phyloP scores from a whole-genome alignment of 108 stramenopile genomes.

The Nitzschia putrida region DNA sequence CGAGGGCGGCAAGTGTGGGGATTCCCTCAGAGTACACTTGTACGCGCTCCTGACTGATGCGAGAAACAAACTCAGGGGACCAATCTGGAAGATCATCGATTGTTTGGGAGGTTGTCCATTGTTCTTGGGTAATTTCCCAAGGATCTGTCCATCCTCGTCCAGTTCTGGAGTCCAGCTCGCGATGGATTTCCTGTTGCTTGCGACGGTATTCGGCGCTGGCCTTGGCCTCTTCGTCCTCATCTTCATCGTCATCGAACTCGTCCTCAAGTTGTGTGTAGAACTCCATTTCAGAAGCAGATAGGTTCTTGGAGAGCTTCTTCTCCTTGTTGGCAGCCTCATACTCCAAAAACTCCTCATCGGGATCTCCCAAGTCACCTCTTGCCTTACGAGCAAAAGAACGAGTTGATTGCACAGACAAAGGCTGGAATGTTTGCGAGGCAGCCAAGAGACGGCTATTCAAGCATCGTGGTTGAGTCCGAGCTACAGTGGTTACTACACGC shows the following conservation, averaged over 20 bases:
- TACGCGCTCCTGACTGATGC: constrained; percentile 71
- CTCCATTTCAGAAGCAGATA: constrained; percentile 24
- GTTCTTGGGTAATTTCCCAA: constrained; percentile 67
- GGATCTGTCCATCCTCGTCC: constrained; percentile 67
- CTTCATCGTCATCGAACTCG: constrained; percentile 29
- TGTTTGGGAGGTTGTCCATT: constrained; percentile 52
- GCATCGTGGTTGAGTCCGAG: not conserved
- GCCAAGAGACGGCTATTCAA: no score
- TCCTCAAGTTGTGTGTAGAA: constrained; percentile 17
- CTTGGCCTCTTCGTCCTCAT: constrained; percentile 26
- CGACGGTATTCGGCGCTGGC: constrained; percentile 21
- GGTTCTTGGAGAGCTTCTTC: not conserved
- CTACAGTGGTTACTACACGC: not conserved
- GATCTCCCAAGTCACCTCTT: constrained; percentile 17
- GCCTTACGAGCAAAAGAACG: constrained; percentile 18
- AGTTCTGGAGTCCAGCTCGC: constrained; percentile 48
- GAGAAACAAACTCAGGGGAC: constrained; percentile 59
- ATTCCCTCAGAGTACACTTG: constrained; percentile 56
- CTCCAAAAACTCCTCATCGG: constrained; percentile 20
- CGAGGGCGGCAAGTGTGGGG: constrained; percentile 60
- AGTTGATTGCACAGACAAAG: not conserved
- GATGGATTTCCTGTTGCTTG: constrained; percentile 44
- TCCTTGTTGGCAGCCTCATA: not conserved
- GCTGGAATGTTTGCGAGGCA: not conserved
- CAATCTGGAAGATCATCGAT: constrained; percentile 73